phyloP scores from a whole-genome alignment of 106 monocot species.

The Apostasia shenzhenica region DNA sequence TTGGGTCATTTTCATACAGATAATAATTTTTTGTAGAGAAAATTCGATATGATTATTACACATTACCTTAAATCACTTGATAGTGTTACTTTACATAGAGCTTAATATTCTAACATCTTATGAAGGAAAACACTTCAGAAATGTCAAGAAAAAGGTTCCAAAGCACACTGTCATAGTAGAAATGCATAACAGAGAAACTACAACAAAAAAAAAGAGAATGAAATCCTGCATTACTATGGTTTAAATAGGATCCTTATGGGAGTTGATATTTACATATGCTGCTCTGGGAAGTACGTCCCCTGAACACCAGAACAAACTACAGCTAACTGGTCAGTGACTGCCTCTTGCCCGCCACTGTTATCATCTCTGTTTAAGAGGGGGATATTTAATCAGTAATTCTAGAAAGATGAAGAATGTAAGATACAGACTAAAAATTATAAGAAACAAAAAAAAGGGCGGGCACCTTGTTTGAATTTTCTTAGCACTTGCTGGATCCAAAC shows the following conservation, averaged over 20 bases:
- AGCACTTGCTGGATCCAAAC: conserved; percentile 27
- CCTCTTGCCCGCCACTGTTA: conserved; percentile 16
- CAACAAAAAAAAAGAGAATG: background rate
- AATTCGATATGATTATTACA: too few species aligned
- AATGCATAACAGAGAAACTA: background rate
- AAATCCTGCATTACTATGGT: background rate
- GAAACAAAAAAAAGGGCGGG: background rate
- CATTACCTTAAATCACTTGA: too few species aligned
- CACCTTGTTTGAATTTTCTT: conserved; percentile 45
- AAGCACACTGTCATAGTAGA: too few species aligned
- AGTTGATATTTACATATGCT: conserved; percentile 68
- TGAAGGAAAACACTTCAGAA: too few species aligned
- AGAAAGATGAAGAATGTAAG: too few species aligned
- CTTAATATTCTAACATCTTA: too few species aligned
- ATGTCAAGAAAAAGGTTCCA: too few species aligned
- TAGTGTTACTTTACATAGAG: too few species aligned
- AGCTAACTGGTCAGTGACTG: conserved; percentile 24
- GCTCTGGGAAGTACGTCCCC: conserved; percentile 62
- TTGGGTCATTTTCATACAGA: too few species aligned
- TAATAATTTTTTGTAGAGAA: too few species aligned
- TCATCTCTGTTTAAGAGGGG: conserved; percentile 33
- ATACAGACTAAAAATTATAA: background rate
- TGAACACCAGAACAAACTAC: conserved; percentile 68
- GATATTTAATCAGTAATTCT: background rate
- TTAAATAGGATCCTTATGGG: background rate